Percentiles rank a stretch among this genome's conserved stretches.
phyloP scores from a whole-genome alignment of 768 basidiomycete genomes.

The Rhodosporidiobolus sp. region DNA sequence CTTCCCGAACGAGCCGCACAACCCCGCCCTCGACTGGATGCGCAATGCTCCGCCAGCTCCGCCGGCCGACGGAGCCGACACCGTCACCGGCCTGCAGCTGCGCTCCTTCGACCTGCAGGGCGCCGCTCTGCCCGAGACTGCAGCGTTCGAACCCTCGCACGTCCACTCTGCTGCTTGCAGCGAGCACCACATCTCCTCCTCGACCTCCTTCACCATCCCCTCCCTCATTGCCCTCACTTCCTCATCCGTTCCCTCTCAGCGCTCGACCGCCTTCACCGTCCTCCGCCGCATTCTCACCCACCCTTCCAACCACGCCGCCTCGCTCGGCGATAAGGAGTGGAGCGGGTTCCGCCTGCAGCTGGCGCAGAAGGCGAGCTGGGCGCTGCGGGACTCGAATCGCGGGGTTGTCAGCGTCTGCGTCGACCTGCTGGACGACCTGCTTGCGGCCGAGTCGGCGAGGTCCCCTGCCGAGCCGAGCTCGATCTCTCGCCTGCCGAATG shows the following conservation, averaged over 20 bases:
- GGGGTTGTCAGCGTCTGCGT: conserved; percentile 12
- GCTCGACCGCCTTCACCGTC: conserved; percentile 23
- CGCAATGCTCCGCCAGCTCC: conserved; percentile 40
- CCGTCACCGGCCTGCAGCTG: not conserved
- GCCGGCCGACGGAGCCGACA: not conserved
- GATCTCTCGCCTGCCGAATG: not conserved
- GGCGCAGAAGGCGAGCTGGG: conserved; percentile 6
- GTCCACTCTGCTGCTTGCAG: not conserved
- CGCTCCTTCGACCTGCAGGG: conserved; percentile 21
- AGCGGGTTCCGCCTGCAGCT: not conserved
- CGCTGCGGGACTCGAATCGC: conserved; percentile 19
- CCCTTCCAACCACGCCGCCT: not conserved
- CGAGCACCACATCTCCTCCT: conserved; percentile 31
- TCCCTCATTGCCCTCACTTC: conserved; percentile 26
- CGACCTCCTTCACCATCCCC: conserved; percentile 23
- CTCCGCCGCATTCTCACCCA: conserved; percentile 16
- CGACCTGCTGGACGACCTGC: conserved; percentile 1
- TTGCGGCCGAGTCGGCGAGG: not conserved
- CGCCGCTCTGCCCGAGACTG: not conserved
- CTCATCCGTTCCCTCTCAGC: conserved; percentile 36
- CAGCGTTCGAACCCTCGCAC: not conserved
- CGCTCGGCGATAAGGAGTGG: conserved; percentile 24
- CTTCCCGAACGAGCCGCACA: conserved; percentile 70
- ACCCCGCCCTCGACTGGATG: conserved; percentile 82
- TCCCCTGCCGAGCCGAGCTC: not conserved